phyloP scores from a whole-genome alignment of 1,284 basidiomycete genomes.

The Malassezia pachydermatis region DNA sequence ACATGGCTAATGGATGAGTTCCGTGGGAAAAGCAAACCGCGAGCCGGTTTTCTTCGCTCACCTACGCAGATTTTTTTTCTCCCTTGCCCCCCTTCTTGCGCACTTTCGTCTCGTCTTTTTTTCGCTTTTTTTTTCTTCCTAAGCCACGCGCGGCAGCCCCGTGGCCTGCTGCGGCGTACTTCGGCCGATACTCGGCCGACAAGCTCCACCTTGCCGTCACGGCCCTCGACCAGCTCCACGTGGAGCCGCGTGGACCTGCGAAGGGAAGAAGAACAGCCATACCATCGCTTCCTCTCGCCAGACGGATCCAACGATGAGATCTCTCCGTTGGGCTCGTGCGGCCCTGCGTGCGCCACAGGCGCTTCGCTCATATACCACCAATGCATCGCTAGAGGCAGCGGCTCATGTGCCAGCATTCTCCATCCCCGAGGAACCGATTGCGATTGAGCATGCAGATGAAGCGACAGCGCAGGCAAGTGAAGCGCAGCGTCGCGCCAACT shows the following conservation, averaged over 20 bases:
- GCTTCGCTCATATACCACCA: too few species aligned
- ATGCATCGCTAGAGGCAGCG: too few species aligned
- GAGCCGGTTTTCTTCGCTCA: slow-evolving; percentile 7
- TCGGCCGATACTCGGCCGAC: slow-evolving; percentile 19
- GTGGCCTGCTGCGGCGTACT: slow-evolving; percentile 5
- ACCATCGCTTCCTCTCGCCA: too few species aligned
- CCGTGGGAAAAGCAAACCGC: slow-evolving; percentile 16
- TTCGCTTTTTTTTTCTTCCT: slow-evolving; percentile 7
- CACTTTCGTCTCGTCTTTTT: not conserved
- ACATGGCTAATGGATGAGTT: slow-evolving; percentile 34
- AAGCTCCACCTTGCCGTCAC: too few species aligned
- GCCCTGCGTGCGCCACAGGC: too few species aligned
- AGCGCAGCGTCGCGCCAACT: not conserved
- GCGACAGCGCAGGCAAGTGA: not conserved
- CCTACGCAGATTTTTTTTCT: slow-evolving; percentile 1
- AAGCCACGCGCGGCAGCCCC: not conserved
- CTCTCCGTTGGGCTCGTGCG: too few species aligned
- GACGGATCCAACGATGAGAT: too few species aligned
- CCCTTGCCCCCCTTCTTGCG: too few species aligned
- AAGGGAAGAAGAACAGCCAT: too few species aligned
- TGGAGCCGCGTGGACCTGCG: too few species aligned
- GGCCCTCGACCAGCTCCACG: too few species aligned
- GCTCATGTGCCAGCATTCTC: too few species aligned
- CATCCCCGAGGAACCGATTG: slow-evolving; percentile 16
- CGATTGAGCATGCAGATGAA: slow-evolving; percentile 7